Percentiles rank a stretch among this genome's conserved stretches.
Conservation (phyloP, 192 early-diverging fungal species). For the Backusella sp. region DNA sequence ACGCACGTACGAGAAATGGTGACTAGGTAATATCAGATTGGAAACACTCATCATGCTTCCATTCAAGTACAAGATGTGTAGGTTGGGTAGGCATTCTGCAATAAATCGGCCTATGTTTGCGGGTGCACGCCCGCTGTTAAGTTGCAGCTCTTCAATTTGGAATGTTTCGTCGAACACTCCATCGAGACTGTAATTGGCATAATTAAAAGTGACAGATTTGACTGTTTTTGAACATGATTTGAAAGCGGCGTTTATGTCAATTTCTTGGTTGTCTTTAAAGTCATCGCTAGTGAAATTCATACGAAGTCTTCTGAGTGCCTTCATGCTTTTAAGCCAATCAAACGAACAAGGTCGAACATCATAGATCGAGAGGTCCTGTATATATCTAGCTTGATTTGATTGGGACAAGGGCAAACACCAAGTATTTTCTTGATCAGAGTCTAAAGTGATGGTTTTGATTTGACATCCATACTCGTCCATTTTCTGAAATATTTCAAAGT, state of each 20-base stretch:
- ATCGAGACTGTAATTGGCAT: neutral
- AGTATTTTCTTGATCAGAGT: neutral
- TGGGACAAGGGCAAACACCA: neutral
- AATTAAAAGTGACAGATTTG: neutral
- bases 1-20: neutral
- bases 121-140: neutral
- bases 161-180: neutral
- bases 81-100: neutral
- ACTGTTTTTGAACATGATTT: neutral
- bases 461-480: neutral
- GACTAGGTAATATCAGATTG: neutral
- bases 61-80: neutral
- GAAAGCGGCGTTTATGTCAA: neutral
- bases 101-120: neutral
- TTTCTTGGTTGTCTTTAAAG: neutral
- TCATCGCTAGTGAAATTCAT: neutral
- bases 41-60: neutral
- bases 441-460: neutral
- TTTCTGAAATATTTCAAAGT: neutral
- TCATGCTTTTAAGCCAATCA: neutral
- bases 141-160: neutral
- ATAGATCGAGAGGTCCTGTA: neutral
- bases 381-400: neutral
- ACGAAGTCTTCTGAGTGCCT: neutral
- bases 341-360: neutral